Conservation (phyloP, 2,329 filamentous ascomycete genomes). For the Botryosphaeria agaves region DNA sequence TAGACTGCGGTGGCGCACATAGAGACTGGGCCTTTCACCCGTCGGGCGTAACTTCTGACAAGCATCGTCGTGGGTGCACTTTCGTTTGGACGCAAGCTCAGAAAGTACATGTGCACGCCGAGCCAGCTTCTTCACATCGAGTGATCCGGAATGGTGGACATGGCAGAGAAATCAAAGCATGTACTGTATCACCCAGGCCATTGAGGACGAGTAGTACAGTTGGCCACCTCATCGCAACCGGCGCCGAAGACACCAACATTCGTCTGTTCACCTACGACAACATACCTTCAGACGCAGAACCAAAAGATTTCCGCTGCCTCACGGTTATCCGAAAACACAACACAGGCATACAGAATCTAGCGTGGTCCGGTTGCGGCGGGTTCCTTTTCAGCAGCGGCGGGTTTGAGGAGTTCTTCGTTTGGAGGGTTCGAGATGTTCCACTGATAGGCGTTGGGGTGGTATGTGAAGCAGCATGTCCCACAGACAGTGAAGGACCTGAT, state of each 20-base stretch:
- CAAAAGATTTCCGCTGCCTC: conserved; percentile 28
- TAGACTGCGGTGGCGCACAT: conserved; percentile 76
- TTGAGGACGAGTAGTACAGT: conserved; percentile 1
- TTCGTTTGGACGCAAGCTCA: conserved; percentile 65
- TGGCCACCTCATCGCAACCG: conserved; percentile 40
- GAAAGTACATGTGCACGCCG: conserved; percentile 27
- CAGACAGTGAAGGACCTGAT: conserved; percentile 39
- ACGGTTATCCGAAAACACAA: conserved; percentile 60
- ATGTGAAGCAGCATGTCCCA: conserved; percentile 32
- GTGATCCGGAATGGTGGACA: conserved; percentile 43
- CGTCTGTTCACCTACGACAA: conserved; percentile 45
- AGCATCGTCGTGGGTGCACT: conserved; percentile 22
- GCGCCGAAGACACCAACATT: conserved; percentile 56
- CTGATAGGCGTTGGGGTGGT: conserved; percentile 34
- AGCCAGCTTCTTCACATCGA: conserved; percentile 21
- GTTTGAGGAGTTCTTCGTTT: conserved; percentile 77
- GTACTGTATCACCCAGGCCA: conserved; percentile 27
- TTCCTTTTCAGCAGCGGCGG: conserved; percentile 78
- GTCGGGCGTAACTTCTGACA: conserved; percentile 1
- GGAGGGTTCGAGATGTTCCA: conserved; percentile 45
- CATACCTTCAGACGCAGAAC: conserved; percentile 5
- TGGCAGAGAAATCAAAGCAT: conserved; percentile 66
- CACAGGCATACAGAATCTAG: conserved; percentile 65
- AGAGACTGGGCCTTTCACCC: conserved; percentile 50
- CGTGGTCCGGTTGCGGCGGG: conserved; percentile 48